phyloP scores from a whole-genome alignment of 179 eudicot species.

The Patellifolia procumbens region DNA sequence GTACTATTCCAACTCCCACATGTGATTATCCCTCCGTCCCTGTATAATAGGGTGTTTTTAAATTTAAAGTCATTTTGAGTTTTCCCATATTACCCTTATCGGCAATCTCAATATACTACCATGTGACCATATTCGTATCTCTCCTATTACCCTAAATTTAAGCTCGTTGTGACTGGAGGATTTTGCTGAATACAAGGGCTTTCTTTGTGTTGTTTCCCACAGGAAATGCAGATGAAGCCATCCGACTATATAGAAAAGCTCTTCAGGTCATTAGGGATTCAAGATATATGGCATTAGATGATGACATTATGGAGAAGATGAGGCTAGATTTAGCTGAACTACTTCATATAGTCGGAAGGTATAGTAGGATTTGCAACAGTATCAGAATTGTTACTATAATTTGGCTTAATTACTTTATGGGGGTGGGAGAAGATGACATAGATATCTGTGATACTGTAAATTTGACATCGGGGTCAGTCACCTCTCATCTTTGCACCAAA shows the following conservation, averaged over 20 bases:
- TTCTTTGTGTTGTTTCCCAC: slow-evolving; percentile 23
- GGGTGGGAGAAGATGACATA: neutral
- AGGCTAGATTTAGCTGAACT: slow-evolving; percentile 82
- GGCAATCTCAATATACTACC: neutral
- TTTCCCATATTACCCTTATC: too few species aligned
- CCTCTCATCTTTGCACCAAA: neutral
- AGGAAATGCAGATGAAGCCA: slow-evolving; percentile 80
- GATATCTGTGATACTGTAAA: neutral
- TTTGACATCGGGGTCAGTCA: neutral
- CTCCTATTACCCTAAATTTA: too few species aligned
- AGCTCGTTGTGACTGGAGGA: neutral
- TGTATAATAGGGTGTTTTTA: too few species aligned
- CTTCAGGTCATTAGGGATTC: slow-evolving; percentile 60
- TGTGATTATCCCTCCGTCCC: neutral
- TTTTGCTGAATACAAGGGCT: neutral
- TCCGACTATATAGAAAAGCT: slow-evolving; percentile 62
- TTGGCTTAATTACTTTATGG: neutral
- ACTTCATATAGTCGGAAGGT: slow-evolving; percentile 88
- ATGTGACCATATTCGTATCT: neutral
- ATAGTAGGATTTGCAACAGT: slow-evolving; percentile 4
- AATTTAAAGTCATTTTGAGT: too few species aligned
- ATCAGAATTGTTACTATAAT: neutral
- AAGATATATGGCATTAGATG: slow-evolving; percentile 52
- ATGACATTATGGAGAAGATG: slow-evolving; percentile 63
- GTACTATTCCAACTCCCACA: neutral